Base-by-base conservation (phyloP, 2,329 filamentous ascomycete species). In the Pseudodiploospora longispora region DNA sequence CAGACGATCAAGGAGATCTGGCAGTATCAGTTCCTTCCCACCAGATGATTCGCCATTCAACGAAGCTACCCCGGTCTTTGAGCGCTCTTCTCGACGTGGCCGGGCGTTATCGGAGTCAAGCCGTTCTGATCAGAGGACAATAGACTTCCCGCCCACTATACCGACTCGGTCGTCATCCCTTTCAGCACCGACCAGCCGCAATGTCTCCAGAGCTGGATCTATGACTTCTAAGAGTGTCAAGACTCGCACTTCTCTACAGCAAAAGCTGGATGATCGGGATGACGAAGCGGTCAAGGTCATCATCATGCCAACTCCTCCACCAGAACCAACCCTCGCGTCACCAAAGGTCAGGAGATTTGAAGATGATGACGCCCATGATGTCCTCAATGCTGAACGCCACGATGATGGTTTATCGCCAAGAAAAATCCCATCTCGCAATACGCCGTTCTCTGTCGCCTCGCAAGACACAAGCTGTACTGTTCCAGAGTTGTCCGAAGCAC, bases 381-480 rank as follows among this genome's bases (percentile, higher is more conserved):
- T 56, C 31, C 56, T 66, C 42, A 67, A 67, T 35, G 62, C 72
- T 35, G 75, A 78, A 48, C 68, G 67, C 9, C 72, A 76, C 49
- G 74, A 74, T 5, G 77, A 80, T 46, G 70, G 69, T 9, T 68
- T 74, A 50, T 74, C 72, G 43, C 69, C 70, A 36, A 75, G 70
- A 52, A 70, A 72, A 40, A 64, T 75, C 34, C 75, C 76, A 5
- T 68, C 73, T 5, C 71, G 77, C 49, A 75, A 75, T 50, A 82
- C 80, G 0, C 80, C 80, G 4, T 82, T 83, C 52, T 83, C 80
- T 2, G 65, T 77, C 46, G 66, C 69, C 1, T 83, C 80, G 0
- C 69, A 82, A 39, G 79, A 82, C 43, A 80, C 77, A n/a, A 75
- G 67, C 33, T 74, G 69, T 31, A 81, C 79, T n/a, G 80, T 75